phyloP scores from a whole-genome alignment of 331 rosid species.

The Acacia pycnantha region DNA sequence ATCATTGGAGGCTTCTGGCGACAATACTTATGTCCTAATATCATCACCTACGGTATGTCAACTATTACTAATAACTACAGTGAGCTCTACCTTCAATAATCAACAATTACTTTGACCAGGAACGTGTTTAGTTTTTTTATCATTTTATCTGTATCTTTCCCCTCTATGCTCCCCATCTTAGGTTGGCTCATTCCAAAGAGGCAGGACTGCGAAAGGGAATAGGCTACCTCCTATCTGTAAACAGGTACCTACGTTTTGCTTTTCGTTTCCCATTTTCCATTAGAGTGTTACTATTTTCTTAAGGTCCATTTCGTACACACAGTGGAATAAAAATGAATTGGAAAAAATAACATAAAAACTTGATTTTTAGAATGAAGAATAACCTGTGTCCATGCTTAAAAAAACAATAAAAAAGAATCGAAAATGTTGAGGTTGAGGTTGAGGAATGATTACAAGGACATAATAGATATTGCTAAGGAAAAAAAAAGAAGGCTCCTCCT shows the following conservation, averaged over 20 bases:
- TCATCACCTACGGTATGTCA: slow-evolving; percentile 73
- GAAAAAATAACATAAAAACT: background rate
- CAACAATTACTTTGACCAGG: slow-evolving; percentile 4
- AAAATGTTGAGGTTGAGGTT: background rate
- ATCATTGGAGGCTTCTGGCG: slow-evolving; percentile 86
- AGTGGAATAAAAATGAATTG: background rate
- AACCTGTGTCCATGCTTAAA: background rate
- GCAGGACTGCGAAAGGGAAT: slow-evolving; percentile 86
- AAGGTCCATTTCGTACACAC: background rate
- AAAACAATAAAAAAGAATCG: background rate
- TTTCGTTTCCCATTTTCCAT: slow-evolving; percentile 15
- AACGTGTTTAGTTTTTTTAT: slow-evolving; percentile 24
- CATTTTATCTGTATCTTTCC: background rate
- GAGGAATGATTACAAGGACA: background rate
- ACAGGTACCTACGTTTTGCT: slow-evolving; percentile 61
- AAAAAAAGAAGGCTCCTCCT: background rate
- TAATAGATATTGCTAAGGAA: background rate
- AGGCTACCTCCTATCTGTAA: slow-evolving; percentile 77
- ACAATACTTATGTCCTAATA: slow-evolving; percentile 54
- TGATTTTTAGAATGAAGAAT: background rate
- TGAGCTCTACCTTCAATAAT: slow-evolving; percentile 17
- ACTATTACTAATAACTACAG: slow-evolving; percentile 3
- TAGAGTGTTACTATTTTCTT: background rate
- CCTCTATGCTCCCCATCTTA: slow-evolving; percentile 22
- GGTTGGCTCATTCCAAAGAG: slow-evolving; percentile 89